Evolutionary conservation across 371 early-diverging fungal species (phyloP).

Genomic region (Dichotomocladium elegans): DNA sequence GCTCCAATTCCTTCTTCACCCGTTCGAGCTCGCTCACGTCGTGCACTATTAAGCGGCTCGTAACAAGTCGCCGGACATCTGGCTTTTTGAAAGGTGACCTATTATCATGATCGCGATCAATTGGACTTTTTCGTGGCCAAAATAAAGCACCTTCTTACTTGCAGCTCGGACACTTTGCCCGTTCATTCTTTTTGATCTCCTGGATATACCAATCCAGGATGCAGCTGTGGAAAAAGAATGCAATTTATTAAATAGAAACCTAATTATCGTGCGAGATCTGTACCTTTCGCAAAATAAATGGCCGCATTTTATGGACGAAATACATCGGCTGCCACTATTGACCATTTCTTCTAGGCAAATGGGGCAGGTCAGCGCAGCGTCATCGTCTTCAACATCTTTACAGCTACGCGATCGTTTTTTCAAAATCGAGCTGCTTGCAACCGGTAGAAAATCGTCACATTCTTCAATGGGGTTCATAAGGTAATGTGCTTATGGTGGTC

Average conservation of each 20-base stretch:
- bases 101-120: neutral
- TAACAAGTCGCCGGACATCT: neutral
- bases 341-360: conserved; percentile 5
- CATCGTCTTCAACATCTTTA: neutral
- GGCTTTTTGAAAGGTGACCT: neutral
- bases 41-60: neutral
- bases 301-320: neutral
- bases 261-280: neutral
- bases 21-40: conserved; percentile 5
- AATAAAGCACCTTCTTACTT: neutral
- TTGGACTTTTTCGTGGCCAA: neutral
- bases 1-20: neutral
- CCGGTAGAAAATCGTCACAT: too few species aligned
- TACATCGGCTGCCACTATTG: neutral
- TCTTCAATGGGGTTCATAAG: too few species aligned
- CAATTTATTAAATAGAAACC: neutral
- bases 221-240: neutral
- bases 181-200: neutral
- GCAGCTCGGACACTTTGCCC: conserved; percentile 2
- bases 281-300: conserved; percentile 1
- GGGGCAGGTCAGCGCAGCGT: neutral
- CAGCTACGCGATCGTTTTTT: too few species aligned
- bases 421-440: too few species aligned
- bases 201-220: neutral
- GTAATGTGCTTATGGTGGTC: too few species aligned